Conservation (phyloP, 768 basidiomycete species). For the Termitomyces sp. region DNA sequence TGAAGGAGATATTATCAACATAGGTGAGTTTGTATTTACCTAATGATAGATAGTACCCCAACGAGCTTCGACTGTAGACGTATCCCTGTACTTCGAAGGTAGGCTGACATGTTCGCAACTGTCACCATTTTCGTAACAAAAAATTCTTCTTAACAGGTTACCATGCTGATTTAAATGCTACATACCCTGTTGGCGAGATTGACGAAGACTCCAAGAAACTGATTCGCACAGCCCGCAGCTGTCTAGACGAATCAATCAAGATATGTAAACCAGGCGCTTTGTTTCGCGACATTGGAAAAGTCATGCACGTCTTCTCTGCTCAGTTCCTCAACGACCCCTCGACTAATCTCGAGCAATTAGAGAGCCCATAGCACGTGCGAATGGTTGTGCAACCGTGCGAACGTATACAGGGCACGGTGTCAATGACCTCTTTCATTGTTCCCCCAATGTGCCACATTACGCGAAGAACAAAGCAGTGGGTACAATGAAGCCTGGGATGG, state of each 20-base stretch:
- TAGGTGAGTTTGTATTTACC: slow-evolving; percentile 46
- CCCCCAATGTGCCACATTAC: slow-evolving; percentile 92
- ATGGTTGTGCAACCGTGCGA: slow-evolving; percentile 86
- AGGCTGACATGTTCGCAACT: slow-evolving; percentile 1
- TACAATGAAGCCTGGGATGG: slow-evolving; percentile 92
- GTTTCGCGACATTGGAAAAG: slow-evolving; percentile 83
- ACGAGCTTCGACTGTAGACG: slow-evolving; percentile 39
- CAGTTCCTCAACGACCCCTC: neutral
- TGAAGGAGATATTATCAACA: slow-evolving; percentile 96
- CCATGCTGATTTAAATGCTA: slow-evolving; percentile 91
- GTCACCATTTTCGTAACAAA: neutral
- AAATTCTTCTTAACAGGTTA: slow-evolving; percentile 44
- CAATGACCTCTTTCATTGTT: slow-evolving; percentile 77
- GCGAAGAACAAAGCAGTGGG: slow-evolving; percentile 92
- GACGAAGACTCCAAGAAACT: slow-evolving; percentile 81
- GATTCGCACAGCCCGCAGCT: slow-evolving; percentile 76
- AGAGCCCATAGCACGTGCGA: slow-evolving; percentile 79
- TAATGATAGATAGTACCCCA: neutral
- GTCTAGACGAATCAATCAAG: slow-evolving; percentile 85
- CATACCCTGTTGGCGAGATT: slow-evolving; percentile 84
- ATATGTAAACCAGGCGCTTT: slow-evolving; percentile 91
- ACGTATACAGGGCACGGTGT: slow-evolving; percentile 91
- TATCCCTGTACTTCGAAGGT: slow-evolving; percentile 79
- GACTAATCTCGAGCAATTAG: slow-evolving; percentile 25
- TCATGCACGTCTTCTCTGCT: slow-evolving; percentile 53